These are phyloP conservation scores for Epithemia pelagica DNA, from an alignment of 108 stramenopile genomes.

Conservation along the genomic window DNA sequence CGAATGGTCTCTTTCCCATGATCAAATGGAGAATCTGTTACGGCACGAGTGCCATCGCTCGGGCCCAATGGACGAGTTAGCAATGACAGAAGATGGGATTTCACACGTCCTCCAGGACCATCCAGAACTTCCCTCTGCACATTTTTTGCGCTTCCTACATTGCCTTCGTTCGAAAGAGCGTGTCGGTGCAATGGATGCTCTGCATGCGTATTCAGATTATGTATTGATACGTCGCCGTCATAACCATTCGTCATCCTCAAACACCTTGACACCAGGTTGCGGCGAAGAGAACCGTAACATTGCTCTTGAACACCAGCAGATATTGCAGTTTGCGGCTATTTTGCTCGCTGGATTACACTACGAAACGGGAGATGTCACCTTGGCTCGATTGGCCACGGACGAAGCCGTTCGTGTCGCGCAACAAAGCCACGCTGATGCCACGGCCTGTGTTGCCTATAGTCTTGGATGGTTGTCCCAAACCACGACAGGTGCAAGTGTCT, in stretches of 20 bases:
- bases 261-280: not conserved
- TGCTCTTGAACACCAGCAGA: conserved; percentile 9
- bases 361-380: conserved; percentile 60
- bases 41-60: conserved; percentile 14
- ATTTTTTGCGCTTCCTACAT: conserved; percentile 76
- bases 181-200: conserved; percentile 69
- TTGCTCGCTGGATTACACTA: conserved; percentile 65
- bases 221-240: conserved; percentile 58
- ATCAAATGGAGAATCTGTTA: conserved; percentile 30
- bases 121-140: conserved; percentile 76
- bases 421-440: conserved; percentile 75
- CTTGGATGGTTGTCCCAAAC: conserved; percentile 57
- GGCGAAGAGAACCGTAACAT: not conserved
- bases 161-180: conserved; percentile 72
- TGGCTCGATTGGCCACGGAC: conserved; percentile 75
- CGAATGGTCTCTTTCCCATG: conserved; percentile 29
- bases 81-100: not conserved
- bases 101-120: conserved; percentile 6
- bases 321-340: conserved; percentile 80
- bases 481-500: not conserved
- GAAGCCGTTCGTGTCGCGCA: conserved; percentile 93
- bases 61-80: too few species aligned
- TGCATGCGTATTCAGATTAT: conserved; percentile 93
- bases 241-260: not conserved
- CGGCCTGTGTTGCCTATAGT: conserved; percentile 75